Percentiles rank a stretch among this genome's conserved stretches.
These are phyloP conservation scores for Lipomyces spencermartinsiae DNA, from an alignment of 805 yeast genomes.

Conservation along the genomic window DNA sequence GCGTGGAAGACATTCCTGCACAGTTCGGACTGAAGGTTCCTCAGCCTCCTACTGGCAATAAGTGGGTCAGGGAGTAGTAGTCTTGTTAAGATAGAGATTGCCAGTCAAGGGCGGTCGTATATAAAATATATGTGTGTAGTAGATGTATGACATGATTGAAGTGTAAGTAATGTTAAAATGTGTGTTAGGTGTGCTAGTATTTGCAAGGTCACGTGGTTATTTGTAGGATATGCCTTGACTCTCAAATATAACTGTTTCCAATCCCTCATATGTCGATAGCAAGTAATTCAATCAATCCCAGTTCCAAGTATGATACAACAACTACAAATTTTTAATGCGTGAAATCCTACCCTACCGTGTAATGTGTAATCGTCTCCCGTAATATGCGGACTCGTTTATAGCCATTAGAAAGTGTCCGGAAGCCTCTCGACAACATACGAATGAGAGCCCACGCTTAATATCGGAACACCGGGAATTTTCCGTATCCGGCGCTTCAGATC, in stretches of 20 bases:
- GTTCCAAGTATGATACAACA: neutral
- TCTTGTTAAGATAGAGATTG: neutral
- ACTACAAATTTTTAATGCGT: neutral
- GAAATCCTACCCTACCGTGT: neutral
- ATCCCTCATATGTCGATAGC: neutral
- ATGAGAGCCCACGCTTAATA: constrained; percentile 95
- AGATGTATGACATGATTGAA: neutral
- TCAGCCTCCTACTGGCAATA: constrained; percentile 42
- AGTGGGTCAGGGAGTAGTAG: constrained; percentile 23
- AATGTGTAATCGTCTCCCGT: neutral
- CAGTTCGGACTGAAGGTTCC: constrained; percentile 73
- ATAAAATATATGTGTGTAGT: neutral
- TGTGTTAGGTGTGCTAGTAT: neutral
- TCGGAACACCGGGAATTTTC: constrained; percentile 96
- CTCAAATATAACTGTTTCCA: neutral
- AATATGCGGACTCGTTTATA: neutral
- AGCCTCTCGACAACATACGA: constrained; percentile 90
- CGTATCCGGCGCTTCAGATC: constrained; percentile 92
- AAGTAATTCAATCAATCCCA: neutral
- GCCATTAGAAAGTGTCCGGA: constrained; percentile 57
- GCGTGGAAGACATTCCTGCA: constrained; percentile 77
- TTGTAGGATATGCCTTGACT: neutral
- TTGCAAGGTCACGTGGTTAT: neutral
- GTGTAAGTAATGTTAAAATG: neutral
- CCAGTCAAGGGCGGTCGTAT: neutral